phyloP scores from a whole-genome alignment of 2,329 filamentous ascomycete species.

The Trichoderma arundinaceum region DNA sequence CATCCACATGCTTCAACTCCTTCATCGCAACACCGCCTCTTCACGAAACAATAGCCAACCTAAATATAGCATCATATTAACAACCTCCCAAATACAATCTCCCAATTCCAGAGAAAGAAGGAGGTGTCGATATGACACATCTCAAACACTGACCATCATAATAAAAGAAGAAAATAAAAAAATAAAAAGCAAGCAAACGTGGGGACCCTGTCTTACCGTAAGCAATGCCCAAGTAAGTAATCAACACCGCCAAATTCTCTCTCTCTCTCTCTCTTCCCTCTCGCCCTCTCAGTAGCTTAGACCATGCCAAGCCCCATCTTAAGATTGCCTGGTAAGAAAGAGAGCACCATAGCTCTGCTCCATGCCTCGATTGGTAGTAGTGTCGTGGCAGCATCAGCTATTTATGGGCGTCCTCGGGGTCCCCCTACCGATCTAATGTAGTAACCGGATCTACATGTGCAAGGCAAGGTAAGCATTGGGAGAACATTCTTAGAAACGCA shows the following conservation, averaged over 20 bases:
- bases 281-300: background rate
- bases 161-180: background rate
- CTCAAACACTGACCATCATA: background rate
- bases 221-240: background rate
- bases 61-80: conserved; percentile 5
- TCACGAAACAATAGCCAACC: background rate
- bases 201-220: background rate
- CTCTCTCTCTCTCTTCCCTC: background rate
- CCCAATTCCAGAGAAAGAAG: background rate
- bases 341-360: background rate
- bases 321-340: background rate
- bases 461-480: background rate
- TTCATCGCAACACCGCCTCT: background rate
- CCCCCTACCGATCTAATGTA: background rate
- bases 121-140: conserved; percentile 4
- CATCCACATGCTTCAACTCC: no score
- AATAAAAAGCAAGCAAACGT: background rate
- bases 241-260: background rate
- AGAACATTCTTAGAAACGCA: background rate
- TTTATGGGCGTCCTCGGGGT: background rate
- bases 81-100: background rate
- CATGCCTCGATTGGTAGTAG: background rate
- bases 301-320: background rate
- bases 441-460: background rate
- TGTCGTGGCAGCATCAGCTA: background rate